Conservation (phyloP, 164 flowering plant genomes). For the Chimonanthus praecox region DNA sequence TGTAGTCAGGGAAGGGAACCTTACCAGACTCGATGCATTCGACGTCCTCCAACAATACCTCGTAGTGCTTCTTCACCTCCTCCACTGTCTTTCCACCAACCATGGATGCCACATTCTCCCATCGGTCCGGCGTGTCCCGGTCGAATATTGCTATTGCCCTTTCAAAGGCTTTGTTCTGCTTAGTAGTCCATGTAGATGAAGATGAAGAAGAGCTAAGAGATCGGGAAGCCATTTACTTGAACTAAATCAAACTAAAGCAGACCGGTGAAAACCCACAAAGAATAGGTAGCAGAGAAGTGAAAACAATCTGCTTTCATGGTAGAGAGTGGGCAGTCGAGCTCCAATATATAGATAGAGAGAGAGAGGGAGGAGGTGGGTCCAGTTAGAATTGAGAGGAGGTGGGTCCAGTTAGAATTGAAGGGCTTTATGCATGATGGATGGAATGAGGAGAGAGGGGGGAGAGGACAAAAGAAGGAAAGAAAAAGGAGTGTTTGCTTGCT, state of each 20-base stretch:
- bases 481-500: no score
- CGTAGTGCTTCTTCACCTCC: slow-evolving; percentile 19
- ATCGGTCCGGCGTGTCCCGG: slow-evolving; percentile 20
- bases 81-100: slow-evolving; percentile 16
- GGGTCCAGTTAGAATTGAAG: background rate
- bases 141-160: slow-evolving; percentile 17
- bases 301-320: background rate
- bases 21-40: slow-evolving; percentile 18
- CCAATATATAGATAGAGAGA: background rate
- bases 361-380: background rate
- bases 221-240: slow-evolving; percentile 11
- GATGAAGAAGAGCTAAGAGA: slow-evolving; percentile 9
- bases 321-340: background rate
- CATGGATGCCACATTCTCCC: slow-evolving; percentile 14
- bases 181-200: slow-evolving; percentile 12
- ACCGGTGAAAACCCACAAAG: no score
- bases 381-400: background rate
- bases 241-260: background rate
- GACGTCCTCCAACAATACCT: slow-evolving; percentile 12
- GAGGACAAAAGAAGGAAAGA: no score
- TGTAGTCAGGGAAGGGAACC: slow-evolving; percentile 19
- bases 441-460: background rate
- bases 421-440: background rate
- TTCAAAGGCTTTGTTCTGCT: slow-evolving; percentile 16
- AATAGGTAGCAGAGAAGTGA: background rate